Percentiles rank a stretch among this genome's conserved stretches.
These are phyloP conservation scores for Saturnispora mendoncae DNA, from an alignment of 805 yeast genomes.

Conservation along the genomic window DNA sequence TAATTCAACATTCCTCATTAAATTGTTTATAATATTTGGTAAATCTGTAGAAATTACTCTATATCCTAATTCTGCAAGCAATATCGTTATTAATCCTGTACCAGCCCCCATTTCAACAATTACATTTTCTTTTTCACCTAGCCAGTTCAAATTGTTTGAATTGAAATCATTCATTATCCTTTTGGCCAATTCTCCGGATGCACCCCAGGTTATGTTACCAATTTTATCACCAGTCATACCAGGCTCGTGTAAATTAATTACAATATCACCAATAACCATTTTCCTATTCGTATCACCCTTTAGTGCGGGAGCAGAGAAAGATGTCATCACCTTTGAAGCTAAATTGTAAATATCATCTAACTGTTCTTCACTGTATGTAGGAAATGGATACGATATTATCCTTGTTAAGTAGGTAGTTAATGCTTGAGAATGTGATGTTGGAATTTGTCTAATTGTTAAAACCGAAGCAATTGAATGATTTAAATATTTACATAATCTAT, in stretches of 20 bases:
- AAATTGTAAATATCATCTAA: constrained; percentile 38
- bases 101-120: constrained; percentile 88
- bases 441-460: constrained; percentile 5
- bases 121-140: constrained; percentile 17
- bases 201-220: constrained; percentile 96
- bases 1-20: constrained; percentile 46
- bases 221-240: constrained; percentile 77
- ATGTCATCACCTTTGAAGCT: constrained; percentile 63
- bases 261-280: constrained; percentile 38
- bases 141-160: neutral
- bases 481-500: neutral
- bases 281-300: constrained; percentile 60
- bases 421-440: constrained; percentile 18
- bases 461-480: neutral
- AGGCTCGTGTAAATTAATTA: constrained; percentile 55
- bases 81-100: constrained; percentile 84
- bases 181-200: constrained; percentile 62
- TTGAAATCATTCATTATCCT: constrained; percentile 32
- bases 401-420: constrained; percentile 41
- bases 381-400: constrained; percentile 39
- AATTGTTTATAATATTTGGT: constrained; percentile 64
- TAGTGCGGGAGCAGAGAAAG: constrained; percentile 78
- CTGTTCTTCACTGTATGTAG: constrained; percentile 34
- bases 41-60: constrained; percentile 61
- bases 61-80: constrained; percentile 46